Base-by-base conservation (phyloP, 148 eudicot species). In the Selenicereus undatus region DNA sequence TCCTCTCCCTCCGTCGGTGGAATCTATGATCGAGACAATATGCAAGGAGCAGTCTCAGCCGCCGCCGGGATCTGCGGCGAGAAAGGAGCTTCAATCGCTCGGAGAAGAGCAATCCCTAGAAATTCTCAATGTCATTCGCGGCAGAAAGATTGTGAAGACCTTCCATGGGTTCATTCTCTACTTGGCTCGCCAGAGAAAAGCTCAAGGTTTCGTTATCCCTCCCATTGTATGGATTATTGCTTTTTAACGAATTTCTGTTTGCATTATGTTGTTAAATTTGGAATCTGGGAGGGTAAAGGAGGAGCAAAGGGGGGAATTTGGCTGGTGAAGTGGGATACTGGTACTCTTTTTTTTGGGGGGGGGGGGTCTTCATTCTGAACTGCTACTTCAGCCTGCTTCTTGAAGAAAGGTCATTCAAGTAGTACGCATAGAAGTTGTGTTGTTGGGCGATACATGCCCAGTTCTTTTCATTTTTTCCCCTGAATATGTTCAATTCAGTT, bases 21-120 rank as follows among this genome's bases (percentile, higher is more conserved):
- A 88, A 29, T 42, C 6, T 8, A 35, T 79, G 78, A 79, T 88
- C 26, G 70, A 36, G 13, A 30, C 24, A 70, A 88, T 88, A 12
- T 75, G 83, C 50, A 4, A 8, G 0, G 81, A 86, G 9, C 80
- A 86, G 60, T 18, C 36, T 14, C 85, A 68, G 75, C 83, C 82
- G 39, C 85, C 76, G 5, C 88, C 86, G 17, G 74, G 71, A 12
- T 11, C 60, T 1, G 11, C 62, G 2, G 86, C 81, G 3, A 73
- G 84, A n/a, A 43, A 35, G 11, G 22, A 58, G 77, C 85, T 88
- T 4, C 82, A 83, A 1, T n/a, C 79, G 5, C 74, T 88, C 32
- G 88, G 88, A 11, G 88, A 86, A 80, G 71, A 80, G 32, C 66
- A 75, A 22, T 74, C 90, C 16, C 14, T 86, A 0, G 77, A 82